Base-by-base conservation (phyloP, 2,329 filamentous ascomycete species). In the Aureobasidium sp. region DNA sequence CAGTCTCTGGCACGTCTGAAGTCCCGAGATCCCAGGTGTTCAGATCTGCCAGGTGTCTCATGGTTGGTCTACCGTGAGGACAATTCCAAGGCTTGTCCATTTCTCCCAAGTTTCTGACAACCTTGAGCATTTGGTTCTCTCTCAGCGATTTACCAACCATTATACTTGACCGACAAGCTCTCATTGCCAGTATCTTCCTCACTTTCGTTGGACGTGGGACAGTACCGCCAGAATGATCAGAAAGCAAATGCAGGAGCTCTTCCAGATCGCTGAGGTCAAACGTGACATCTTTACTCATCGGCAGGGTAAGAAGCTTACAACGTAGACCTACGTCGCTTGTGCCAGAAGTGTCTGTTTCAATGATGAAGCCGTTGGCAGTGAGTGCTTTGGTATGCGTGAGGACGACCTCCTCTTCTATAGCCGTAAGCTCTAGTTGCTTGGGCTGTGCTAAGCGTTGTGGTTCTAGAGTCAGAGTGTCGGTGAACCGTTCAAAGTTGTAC, bases 81-180 rank as follows among this genome's bases (percentile, higher is more conserved):
- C 94, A 99, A 72, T 97, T 97, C 94, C 94, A 99, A 29, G 94
- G 94, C 76, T 97, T 97, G 72, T 97, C 93, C 72, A 99, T 87
- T 69, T 90, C 90, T 0, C 94, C 93, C 91, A 99, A 95, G 72
- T 97, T 90, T 51, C 81, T 78, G 27, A 99, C 88, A 45, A 97
- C 85, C 58, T 79, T 85, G 68, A 86, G 82, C 94, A 99, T 99
- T 75, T 96, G 90, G 63, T 79, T 82, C 41, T 74, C 72, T 10
- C 87, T 90, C 68, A 99, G 76, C 3, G 90, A 87, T 73, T 88
- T 92, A 13, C 94, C 94, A 65, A 99, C 91, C 93, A 99, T 99
- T 72, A 97, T 90, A 70, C 91, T 96, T 68, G 90, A 94, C 62
- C 94, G 85, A 75, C 94, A 99, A 21, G 94, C 94, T 58, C 94